Base-by-base conservation (phyloP, 2,329 filamentous ascomycete genomes). In the Triangularia setosa region DNA sequence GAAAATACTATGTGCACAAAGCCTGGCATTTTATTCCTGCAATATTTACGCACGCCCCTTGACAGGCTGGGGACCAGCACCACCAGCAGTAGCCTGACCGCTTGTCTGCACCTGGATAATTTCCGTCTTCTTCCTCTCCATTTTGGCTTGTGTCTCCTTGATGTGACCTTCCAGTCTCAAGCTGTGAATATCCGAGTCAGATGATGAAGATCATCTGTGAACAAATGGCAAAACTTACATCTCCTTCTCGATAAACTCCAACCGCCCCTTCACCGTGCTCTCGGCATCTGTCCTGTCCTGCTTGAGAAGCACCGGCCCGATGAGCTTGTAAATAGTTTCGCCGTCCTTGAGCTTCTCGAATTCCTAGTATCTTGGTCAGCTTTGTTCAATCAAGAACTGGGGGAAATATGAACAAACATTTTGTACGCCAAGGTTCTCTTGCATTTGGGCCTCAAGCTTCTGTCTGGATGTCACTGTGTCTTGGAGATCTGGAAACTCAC, bases 321-420 rank as follows among this genome's bases (percentile, higher is more conserved):
- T 88, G 52, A 97, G 87, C 79, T 98, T 99, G 86, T 96, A 99
- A 77, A 99, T 96, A 68, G 88, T 92, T 73, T 96, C 90, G 71
- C 90, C 90, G 40, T 93, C 89, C 71, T 88, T 86, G 65, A 98
- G 83, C 61, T 84, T 83, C 48, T 87, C 83, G 76, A 98, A 98
- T 77, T 98, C 94, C 89, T 95, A 68, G 33, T 23, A 8, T 25
- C n/a, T 6, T 56, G 56, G 1, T 16, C 23, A 27, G 12, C 12
- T 3, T 8, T 9, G 12, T 6, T 9, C 4, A 28, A 2, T 40
- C 14, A 8, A 3, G 25, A 3, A 16, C 3, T n/a, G n/a, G 23
- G 21, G n/a, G n/a, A n/a, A n/a, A n/a, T n/a, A n/a, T n/a, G n/a
- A n/a, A 62, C 76, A 54, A 70, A 92, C 91, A 79, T 91, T 90